A percentile compares a stretch with the other conserved stretches of the same genome.
Conservation (phyloP, 2,329 filamentous ascomycete species). For the Pseudogymnoascus sp. region DNA sequence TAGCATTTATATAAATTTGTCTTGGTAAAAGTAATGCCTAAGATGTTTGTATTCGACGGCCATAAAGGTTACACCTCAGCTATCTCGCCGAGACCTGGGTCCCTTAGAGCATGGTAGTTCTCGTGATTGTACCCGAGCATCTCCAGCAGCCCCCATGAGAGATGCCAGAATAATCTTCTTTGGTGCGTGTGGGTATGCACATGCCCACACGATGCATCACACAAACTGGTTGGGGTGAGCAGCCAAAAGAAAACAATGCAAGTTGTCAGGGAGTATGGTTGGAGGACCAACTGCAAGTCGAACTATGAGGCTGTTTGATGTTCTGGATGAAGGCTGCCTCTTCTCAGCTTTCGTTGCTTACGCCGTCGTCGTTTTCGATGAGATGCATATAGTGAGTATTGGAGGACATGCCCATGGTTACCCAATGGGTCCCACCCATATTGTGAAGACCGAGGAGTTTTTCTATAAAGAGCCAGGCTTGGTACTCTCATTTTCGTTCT, state of each 20-base stretch:
- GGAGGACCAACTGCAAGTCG: neutral
- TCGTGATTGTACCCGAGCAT: neutral
- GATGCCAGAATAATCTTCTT: neutral
- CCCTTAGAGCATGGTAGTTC: neutral
- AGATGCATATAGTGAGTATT: neutral
- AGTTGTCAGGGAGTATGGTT: neutral
- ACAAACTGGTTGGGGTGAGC: neutral
- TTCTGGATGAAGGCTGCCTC: neutral
- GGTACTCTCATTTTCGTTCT: neutral
- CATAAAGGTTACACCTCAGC: neutral
- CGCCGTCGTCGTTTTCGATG: neutral
- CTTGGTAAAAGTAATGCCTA: neutral
- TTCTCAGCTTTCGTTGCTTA: neutral
- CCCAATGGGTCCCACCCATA: constrained; percentile 5
- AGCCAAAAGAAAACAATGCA: constrained; percentile 4
- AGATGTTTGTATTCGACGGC: neutral
- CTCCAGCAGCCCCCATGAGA: neutral
- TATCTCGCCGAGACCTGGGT: neutral
- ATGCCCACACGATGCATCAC: neutral
- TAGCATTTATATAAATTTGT: neutral
- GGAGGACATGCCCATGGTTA: neutral
- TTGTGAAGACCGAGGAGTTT: neutral
- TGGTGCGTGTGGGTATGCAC: neutral
- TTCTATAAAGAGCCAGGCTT: constrained; percentile 3
- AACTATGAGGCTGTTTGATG: neutral